Base-by-base conservation (phyloP, 2,329 filamentous ascomycete genomes). In the Colletotrichum lindemuthianum region DNA sequence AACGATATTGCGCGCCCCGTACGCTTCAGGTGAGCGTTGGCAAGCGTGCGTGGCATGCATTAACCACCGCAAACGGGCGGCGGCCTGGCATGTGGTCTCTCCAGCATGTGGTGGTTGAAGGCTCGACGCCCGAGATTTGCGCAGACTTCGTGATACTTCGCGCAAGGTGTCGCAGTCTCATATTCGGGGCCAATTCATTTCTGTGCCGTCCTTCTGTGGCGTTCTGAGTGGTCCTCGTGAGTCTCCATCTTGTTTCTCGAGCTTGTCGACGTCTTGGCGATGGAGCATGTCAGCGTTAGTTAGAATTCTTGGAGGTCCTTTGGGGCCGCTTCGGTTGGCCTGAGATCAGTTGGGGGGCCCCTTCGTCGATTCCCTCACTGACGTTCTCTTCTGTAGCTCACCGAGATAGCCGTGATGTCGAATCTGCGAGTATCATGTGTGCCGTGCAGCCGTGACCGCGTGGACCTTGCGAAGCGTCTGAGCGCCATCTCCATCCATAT, bases 1-100 rank as follows among this genome's bases (percentile, higher is more conserved):
- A 67, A 63, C 36, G 54, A 67, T 66, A 67, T 67, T 67, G 59
- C 51, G 41, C 37, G 66, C 63, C 55, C 66, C 66, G 59, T 60
- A 43, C 52, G 63, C 66, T 66, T 65, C 63, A 66, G 63, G 63
- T 66, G 58, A 66, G 59, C 51, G 41, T 66, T 51, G 61, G 61
- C 61, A 32, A 37, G 55, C 24, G 55, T 40, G 55, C 55, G 43
- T 52, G 40, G 51, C 61, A 43, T 61, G 58, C 61, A 56, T 56
- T 56, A 56, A 44, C 24, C 58, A 61, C 55, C 44, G 9, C 33
- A 16, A n/a, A 39, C 37, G 8, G 16, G 39, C 36, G 13, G 39
- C 24, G 6, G 34, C 36, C n/a, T 24, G 24, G 24, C 24, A 24
- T 24, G 24, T 24, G 24, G 24, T 24, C 24, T 24, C 24, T 24